Evolutionary conservation across 495 filamentous ascomycete species (phyloP), one percentile per base, ranked within the genome.

Genomic region (Annulohypoxylon moriforme): DNA sequence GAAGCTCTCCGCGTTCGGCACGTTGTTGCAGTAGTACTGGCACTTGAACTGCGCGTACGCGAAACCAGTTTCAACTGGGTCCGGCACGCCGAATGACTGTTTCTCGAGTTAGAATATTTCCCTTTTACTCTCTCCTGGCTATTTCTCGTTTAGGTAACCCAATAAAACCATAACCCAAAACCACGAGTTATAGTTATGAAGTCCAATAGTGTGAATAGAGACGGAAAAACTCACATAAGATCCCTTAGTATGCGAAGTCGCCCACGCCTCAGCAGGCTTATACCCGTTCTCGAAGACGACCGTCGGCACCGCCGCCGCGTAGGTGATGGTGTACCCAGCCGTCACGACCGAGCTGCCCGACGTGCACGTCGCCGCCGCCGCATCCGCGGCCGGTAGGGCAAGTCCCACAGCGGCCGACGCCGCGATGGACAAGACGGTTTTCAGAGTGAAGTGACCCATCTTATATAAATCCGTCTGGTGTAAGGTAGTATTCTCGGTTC

Each of bases 31-130:
- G 75, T 73, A 77, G 62, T 89, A 88, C 80, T 97, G 94, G 80
- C 92, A 96, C 71, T 93, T 87, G 69, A 84, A 87, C 76, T 97
- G 92, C 7, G 90, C 91, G 64, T 88, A 86, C 72, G 96, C 93
- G 64, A 97, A 83, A 2, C 88, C 86, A 68, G 73, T 67, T 36
- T 71, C 75, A 38, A 74, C 52, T 11, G 75, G 75, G 0, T 7
- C 0, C 0, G 75, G 73, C 4, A 69, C 75, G 25, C 75, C 75
- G 50, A 77, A 77, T 40, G 75, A 73, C 75, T 73, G 14, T 60
- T 11, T n/a, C n/a, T 9, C 25, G 7, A 0, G 1, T 70, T 47
- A 53, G 40, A 29, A 47, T 29, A 1, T 16, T 4, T 3, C 36
- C 4, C 13, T n/a, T 2, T 4, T 8, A 3, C 18, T 8, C 13